These are phyloP conservation scores for Globisporangium solare DNA, from an alignment of 352 stramenopile genomes.

Conservation along the genomic window DNA sequence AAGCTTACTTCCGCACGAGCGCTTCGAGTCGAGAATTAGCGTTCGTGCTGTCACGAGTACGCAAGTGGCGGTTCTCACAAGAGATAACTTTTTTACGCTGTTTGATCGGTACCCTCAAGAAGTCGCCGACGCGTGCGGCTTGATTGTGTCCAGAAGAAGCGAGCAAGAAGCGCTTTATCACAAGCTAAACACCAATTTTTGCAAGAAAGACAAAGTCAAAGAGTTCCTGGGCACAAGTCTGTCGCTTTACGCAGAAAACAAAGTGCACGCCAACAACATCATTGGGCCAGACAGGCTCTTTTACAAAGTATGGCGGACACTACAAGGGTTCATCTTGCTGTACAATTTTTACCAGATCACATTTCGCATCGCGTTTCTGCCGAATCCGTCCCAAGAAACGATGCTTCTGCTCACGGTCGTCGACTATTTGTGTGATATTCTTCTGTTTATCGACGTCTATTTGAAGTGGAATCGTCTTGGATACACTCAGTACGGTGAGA, in stretches of 20 bases:
- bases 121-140: slow-evolving; percentile 14
- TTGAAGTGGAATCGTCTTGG: slow-evolving; percentile 39
- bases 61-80: slow-evolving; percentile 40
- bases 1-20: slow-evolving; percentile 30
- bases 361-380: slow-evolving; percentile 45
- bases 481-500: slow-evolving; percentile 36
- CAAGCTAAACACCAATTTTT: slow-evolving; percentile 38
- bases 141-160: slow-evolving; percentile 18
- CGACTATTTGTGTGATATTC: slow-evolving; percentile 32
- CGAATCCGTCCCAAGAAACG: slow-evolving; percentile 18
- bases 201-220: slow-evolving; percentile 39
- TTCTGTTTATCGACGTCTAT: slow-evolving; percentile 34
- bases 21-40: slow-evolving; percentile 36
- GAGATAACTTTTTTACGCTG: slow-evolving; percentile 33
- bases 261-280: slow-evolving; percentile 24
- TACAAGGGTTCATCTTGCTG: slow-evolving; percentile 28
- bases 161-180: slow-evolving; percentile 16
- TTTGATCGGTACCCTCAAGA: slow-evolving; percentile 36
- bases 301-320: slow-evolving; percentile 12
- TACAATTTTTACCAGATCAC: slow-evolving; percentile 53
- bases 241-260: slow-evolving; percentile 45
- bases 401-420: slow-evolving; percentile 29
- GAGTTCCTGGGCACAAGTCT: slow-evolving; percentile 32
- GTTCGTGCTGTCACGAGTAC: slow-evolving; percentile 49
- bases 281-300: slow-evolving; percentile 10